Evolutionary conservation across 192 early-diverging fungal species (phyloP).

Genomic region (Backusella circina): DNA sequence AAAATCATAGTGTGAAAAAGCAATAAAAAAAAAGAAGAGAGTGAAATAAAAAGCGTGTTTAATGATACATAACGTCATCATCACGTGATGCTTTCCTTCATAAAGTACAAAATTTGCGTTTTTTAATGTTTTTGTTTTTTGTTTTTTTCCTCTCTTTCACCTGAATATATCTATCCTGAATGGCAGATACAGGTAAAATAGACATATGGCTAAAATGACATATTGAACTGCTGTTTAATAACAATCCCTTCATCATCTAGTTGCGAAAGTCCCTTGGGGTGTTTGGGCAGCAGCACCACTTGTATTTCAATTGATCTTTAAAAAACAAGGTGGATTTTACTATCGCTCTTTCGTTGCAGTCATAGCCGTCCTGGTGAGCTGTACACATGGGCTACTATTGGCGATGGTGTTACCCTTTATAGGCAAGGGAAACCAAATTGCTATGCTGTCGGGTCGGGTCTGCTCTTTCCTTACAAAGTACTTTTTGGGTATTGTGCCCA

Average conservation of each 20-base stretch:
- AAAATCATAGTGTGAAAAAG: slow-evolving; percentile 45
- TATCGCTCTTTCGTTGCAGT: slow-evolving; percentile 1
- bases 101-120: neutral
- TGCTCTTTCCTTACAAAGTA: slow-evolving; percentile 46
- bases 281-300: slow-evolving; percentile 8
- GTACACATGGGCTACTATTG: slow-evolving; percentile 42
- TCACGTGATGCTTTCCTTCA: neutral
- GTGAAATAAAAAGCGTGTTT: neutral
- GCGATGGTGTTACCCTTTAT: slow-evolving; percentile 52
- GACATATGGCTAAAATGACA: too few relatives aligned
- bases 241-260: too few relatives aligned
- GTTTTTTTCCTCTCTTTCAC: neutral
- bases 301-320: slow-evolving; percentile 12
- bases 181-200: neutral
- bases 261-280: neutral
- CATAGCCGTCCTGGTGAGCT: neutral
- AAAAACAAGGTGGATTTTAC: slow-evolving; percentile 7
- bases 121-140: neutral
- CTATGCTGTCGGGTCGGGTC: slow-evolving; percentile 53
- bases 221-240: too few relatives aligned
- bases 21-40: neutral
- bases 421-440: slow-evolving; percentile 51
- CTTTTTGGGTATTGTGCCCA: slow-evolving; percentile 55
- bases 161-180: neutral
- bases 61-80: neutral